phyloP scores from a whole-genome alignment of 768 basidiomycete species.

The Leccinum pellstonianum region DNA sequence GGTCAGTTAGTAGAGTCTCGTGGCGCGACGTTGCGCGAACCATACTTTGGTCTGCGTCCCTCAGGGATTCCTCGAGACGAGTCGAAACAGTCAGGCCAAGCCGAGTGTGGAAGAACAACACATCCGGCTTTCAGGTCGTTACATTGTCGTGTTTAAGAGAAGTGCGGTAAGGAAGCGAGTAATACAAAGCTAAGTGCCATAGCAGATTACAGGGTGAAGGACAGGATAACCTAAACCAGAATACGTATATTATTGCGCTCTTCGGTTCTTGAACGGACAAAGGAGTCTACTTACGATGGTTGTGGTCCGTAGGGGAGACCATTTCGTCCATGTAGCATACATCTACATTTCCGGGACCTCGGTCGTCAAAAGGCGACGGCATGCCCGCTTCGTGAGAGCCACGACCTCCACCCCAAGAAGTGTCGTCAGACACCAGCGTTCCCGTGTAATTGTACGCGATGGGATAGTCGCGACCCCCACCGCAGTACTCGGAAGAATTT shows the following conservation, averaged over 20 bases:
- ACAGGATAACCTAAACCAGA: slow-evolving; percentile 40
- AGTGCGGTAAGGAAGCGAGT: slow-evolving; percentile 45
- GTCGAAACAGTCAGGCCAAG: slow-evolving; percentile 41
- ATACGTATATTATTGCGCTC: neutral
- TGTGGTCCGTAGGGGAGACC: slow-evolving; percentile 15
- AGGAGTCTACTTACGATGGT: slow-evolving; percentile 22
- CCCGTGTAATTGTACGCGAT: slow-evolving; percentile 17
- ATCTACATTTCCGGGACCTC: no score
- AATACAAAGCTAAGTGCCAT: slow-evolving; percentile 51
- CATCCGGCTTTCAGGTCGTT: slow-evolving; percentile 39
- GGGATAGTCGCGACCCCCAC: slow-evolving; percentile 59
- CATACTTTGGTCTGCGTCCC: slow-evolving; percentile 59
- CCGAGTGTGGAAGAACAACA: slow-evolving; percentile 68
- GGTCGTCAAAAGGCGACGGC: no score
- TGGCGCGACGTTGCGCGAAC: slow-evolving; percentile 51
- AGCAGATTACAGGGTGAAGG: slow-evolving; percentile 54
- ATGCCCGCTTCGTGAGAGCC: neutral
- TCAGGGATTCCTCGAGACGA: slow-evolving; percentile 49
- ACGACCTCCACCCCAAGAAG: slow-evolving; percentile 1
- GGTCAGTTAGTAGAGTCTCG: slow-evolving; percentile 48
- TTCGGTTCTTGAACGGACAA: neutral
- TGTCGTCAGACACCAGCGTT: neutral
- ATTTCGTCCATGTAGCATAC: neutral
- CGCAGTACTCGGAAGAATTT: slow-evolving; percentile 52
- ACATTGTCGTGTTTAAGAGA: slow-evolving; percentile 29